phyloP scores from a whole-genome alignment of 441 rosid species.

The Oxalis stricta region DNA sequence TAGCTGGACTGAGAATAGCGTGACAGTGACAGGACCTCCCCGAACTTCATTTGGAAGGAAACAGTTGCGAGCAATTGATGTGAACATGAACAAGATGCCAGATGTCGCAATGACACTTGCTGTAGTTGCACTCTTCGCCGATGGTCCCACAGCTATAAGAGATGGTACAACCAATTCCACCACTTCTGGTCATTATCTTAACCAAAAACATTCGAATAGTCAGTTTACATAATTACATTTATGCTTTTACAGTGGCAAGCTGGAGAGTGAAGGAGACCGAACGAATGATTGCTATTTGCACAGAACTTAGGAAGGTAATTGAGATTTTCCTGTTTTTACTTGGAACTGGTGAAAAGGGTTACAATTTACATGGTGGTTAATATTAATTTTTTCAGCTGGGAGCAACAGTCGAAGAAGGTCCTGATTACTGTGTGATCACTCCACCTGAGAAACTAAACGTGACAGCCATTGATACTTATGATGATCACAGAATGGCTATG shows the following conservation, averaged over 20 bases:
- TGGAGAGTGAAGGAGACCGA: slow-evolving; percentile 99
- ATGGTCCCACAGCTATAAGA: slow-evolving; percentile 92
- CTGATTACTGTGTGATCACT: slow-evolving; percentile 87
- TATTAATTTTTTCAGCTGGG: slow-evolving; percentile 45
- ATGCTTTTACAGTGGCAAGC: slow-evolving; percentile 58
- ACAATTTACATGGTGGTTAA: background rate
- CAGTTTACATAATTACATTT: background rate
- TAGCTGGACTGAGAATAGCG: slow-evolving; percentile 80
- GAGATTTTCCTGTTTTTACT: too few species aligned
- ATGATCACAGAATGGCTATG: slow-evolving; percentile 99
- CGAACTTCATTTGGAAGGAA: slow-evolving; percentile 56
- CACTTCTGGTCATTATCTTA: too few species aligned
- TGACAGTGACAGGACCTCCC: slow-evolving; percentile 78
- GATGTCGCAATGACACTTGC: slow-evolving; percentile 98
- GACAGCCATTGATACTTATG: slow-evolving; percentile 81
- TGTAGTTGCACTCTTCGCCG: slow-evolving; percentile 84
- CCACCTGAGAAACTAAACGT: slow-evolving; percentile 73
- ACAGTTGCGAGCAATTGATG: slow-evolving; percentile 64
- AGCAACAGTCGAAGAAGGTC: slow-evolving; percentile 90
- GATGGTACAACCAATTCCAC: slow-evolving; percentile 47
- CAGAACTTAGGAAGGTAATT: slow-evolving; percentile 87
- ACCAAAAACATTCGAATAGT: background rate
- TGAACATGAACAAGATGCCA: slow-evolving; percentile 99
- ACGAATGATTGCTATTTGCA: slow-evolving; percentile 94
- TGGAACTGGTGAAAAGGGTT: too few species aligned